phyloP scores from a whole-genome alignment of 2,329 filamentous ascomycete genomes.

The Cadophora malorum region DNA sequence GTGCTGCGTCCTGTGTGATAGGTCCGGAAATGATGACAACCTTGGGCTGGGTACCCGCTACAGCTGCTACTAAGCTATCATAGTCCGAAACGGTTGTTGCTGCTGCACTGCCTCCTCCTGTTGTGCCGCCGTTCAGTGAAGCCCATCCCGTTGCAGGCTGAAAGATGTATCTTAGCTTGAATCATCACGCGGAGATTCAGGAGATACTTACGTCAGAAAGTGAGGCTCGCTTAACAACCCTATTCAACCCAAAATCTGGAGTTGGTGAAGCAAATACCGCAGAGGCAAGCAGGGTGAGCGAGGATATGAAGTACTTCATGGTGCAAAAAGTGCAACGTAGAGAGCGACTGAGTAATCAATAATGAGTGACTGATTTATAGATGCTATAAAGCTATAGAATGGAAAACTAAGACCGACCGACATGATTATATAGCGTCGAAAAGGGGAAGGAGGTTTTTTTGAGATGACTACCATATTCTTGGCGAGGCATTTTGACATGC shows the following conservation, averaged over 20 bases:
- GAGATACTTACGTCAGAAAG: neutral
- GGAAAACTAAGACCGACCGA: neutral
- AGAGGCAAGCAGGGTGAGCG: neutral
- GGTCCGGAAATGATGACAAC: conserved; percentile 55
- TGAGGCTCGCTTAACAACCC: neutral
- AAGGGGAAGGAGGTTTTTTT: neutral
- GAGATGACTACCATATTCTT: neutral
- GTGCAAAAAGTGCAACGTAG: neutral
- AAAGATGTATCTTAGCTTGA: neutral
- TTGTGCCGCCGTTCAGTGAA: conserved; percentile 28
- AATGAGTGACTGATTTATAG: neutral
- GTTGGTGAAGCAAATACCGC: neutral
- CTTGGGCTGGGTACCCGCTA: conserved; percentile 51
- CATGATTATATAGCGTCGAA: neutral
- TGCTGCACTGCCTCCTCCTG: conserved; percentile 55
- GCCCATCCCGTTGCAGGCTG: conserved; percentile 19
- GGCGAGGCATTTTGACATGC: neutral
- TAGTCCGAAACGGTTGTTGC: conserved; percentile 61
- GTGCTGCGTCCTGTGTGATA: conserved; percentile 50
- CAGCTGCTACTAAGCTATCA: conserved; percentile 56
- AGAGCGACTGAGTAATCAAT: neutral
- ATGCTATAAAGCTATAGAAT: neutral
- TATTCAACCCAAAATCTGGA: neutral
- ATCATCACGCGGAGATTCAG: no score
- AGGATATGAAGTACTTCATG: neutral